Conservation (phyloP, 2,329 filamentous ascomycete genomes). For the Periconia sp. region DNA sequence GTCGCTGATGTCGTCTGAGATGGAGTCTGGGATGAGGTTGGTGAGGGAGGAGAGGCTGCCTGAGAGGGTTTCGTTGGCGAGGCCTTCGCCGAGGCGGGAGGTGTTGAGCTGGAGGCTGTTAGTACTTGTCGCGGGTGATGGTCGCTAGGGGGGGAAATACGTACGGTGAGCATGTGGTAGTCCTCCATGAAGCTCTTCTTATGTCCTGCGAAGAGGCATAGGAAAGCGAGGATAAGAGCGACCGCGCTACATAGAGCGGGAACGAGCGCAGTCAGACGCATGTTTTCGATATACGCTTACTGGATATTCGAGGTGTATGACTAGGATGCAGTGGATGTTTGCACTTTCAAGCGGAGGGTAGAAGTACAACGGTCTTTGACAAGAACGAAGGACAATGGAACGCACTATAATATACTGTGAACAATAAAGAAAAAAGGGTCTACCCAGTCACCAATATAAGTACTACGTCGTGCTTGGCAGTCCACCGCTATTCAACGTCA, state of each 20-base stretch:
- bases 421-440: too few species aligned
- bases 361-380: not conserved
- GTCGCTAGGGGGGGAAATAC: conserved; percentile 40
- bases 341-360: not conserved
- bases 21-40: conserved; percentile 41
- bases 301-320: not conserved
- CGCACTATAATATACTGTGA: not conserved
- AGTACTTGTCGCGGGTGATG: not conserved
- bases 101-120: conserved; percentile 61
- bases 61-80: conserved; percentile 39
- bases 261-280: conserved; percentile 57
- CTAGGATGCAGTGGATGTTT: not conserved
- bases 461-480: too few species aligned
- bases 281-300: conserved; percentile 26
- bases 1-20: conserved; percentile 51
- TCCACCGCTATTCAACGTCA: conserved; percentile 30
- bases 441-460: too few species aligned
- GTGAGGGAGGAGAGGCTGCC: conserved; percentile 38
- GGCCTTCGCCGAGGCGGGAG: conserved; percentile 57
- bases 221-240: conserved; percentile 63
- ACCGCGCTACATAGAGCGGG: conserved; percentile 58
- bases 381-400: not conserved
- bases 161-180: conserved; percentile 63
- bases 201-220: conserved; percentile 67
- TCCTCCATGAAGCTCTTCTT: conserved; percentile 63